Conservation (phyloP, 495 filamentous ascomycete species). For the Darksidea phi region DNA sequence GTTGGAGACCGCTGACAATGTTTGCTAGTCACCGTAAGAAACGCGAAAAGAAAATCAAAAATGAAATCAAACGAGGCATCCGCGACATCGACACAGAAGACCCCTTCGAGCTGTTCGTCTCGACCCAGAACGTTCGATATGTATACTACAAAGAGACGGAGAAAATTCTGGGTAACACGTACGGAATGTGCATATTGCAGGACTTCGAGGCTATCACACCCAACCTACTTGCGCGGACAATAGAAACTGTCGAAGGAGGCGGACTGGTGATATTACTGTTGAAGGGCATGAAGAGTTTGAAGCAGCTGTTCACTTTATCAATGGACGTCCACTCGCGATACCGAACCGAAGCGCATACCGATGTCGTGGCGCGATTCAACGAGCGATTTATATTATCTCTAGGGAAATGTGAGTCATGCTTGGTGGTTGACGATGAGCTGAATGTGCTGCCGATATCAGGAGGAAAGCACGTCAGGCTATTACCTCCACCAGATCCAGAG, state of each 20-base stretch:
- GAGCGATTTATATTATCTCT: constrained; percentile 95
- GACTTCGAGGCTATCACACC: constrained; percentile 98
- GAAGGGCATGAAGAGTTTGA: constrained; percentile 95
- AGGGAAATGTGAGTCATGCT: constrained; percentile 87
- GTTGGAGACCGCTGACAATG: background rate
- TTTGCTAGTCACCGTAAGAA: constrained; percentile 81
- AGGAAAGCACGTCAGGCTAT: constrained; percentile 82
- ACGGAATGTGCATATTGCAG: constrained; percentile 97
- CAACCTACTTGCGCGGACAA: constrained; percentile 88
- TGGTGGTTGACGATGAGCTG: constrained; percentile 96
- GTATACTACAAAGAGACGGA: constrained; percentile 99
- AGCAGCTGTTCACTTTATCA: constrained; percentile 93
- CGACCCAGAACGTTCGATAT: constrained; percentile 94
- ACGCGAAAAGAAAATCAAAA: constrained; percentile 95
- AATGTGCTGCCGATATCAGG: constrained; percentile 98
- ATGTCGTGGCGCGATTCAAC: constrained; percentile 95
- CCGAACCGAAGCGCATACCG: constrained; percentile 91
- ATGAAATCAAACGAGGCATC: constrained; percentile 93
- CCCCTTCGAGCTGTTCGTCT: constrained; percentile 97
- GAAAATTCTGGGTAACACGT: constrained; percentile 97
- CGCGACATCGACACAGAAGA: constrained; percentile 94
- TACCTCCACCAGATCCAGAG: constrained; percentile 67
- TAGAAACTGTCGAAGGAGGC: constrained; percentile 97
- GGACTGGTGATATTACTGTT: constrained; percentile 86
- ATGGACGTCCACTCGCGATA: constrained; percentile 99